Evolutionary conservation across 352 stramenopile species (phyloP), one percentile per base, ranked within the genome.

Genomic region (Pilasporangium apinafurcum): DNA sequence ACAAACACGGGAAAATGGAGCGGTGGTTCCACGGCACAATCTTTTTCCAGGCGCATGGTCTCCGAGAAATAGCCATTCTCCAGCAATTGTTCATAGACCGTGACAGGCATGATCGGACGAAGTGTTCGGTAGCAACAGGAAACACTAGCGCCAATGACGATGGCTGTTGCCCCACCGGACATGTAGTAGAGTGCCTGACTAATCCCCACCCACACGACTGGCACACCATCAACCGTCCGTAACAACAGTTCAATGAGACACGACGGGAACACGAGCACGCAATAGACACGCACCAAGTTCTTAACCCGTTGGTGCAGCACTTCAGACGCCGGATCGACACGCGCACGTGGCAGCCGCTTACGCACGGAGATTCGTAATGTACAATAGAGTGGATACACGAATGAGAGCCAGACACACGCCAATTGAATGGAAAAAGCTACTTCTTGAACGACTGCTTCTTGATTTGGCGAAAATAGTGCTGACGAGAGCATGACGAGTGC

Each of bases 241-340:
- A 46, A 16, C 10, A 74, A 42, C 20, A 79, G 30, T 39, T 85
- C 64, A 9, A 83, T 56, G 8, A 85, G 18, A 29, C 68, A 80
- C n/a, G 68, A 58, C 5, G 76, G 73, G 14, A 85, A 79, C n/a
- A 77, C 63, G 29, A 85, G 62, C 28, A 75, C 51, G 53, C 61
- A 79, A 56, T 86, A 86, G 8, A 88, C 70, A 18, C 71, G 66
- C 10, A 86, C 66, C 24, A 88, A 65, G 13, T 64, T 74, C 42
- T 81, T 81, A 37, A 88, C 83, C 16, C 76, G 76, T 14, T 79
- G 65, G 43, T 85, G 62, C 18, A 88, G 58, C 17, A 82, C 21
- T 24, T 68, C 43, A 8, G 65, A 63, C 10, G 55, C 54, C 4
- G 69, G 63, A 32, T 80, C 61, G 36, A 83, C 51, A n/a, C n/a